phyloP scores from a whole-genome alignment of 768 basidiomycete genomes.

The Lentinula guzmanii region DNA sequence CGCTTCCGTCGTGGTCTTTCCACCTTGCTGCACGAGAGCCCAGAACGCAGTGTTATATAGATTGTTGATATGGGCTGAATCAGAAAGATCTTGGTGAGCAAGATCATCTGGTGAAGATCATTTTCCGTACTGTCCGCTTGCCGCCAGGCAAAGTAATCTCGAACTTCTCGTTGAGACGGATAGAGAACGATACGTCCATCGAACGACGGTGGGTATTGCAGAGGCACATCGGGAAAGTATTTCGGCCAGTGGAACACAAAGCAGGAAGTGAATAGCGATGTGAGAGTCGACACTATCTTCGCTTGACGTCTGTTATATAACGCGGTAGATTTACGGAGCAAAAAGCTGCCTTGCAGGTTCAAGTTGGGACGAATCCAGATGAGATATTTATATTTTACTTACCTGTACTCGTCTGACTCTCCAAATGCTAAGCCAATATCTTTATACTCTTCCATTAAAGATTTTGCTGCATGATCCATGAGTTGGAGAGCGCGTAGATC shows the following conservation, averaged over 20 bases:
- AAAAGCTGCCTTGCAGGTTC: conserved; percentile 52
- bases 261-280: conserved; percentile 84
- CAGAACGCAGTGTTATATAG: conserved; percentile 95
- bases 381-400: conserved; percentile 11
- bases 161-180: conserved; percentile 62
- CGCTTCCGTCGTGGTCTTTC: conserved; percentile 71
- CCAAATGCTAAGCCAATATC: conserved; percentile 90
- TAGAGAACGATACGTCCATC: conserved; percentile 87
- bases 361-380: not conserved
- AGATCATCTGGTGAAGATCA: not conserved
- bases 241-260: conserved; percentile 83
- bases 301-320: conserved; percentile 83
- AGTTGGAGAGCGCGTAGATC: conserved; percentile 80
- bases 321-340: conserved; percentile 67
- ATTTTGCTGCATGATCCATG: conserved; percentile 87
- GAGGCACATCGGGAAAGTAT: conserved; percentile 67
- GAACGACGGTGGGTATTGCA: conserved; percentile 86
- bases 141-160: conserved; percentile 95
- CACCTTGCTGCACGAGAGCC: conserved; percentile 86
- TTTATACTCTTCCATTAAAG: conserved; percentile 74
- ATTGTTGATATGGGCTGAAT: conserved; percentile 92
- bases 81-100: conserved; percentile 11
- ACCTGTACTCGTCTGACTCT: conserved; percentile 98
- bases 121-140: conserved; percentile 83
- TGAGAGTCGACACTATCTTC: conserved; percentile 81